Base-by-base conservation (phyloP, 306 rosid species). In the Ormosia semicastrata region DNA sequence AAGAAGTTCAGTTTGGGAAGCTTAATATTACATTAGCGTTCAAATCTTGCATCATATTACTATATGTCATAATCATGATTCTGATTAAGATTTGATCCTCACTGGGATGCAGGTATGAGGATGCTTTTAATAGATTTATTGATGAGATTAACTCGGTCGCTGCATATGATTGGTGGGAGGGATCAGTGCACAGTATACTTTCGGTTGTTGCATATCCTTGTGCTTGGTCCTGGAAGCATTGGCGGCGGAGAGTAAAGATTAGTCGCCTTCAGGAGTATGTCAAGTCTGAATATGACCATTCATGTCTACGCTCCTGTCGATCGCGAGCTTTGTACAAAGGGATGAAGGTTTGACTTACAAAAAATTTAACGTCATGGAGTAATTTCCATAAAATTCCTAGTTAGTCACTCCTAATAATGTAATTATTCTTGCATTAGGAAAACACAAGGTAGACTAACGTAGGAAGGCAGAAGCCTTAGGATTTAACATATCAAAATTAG, bases 91-190 rank as follows among this genome's bases (percentile, higher is more conserved):
- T 69, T 59, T 80, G 47, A 76, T 69, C 66, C 52, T 43, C 18
- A 80, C 44, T 80, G 85, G 75, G 75, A 60, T 82, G 85, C 92
- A 95, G 98, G 82, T 95, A 95, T 39, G 98, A 95, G 86, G 98
- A 93, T 88, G 95, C 97, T 67, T 95, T 93, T 87, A 95, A 95
- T 87, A 93, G 98, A 86, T 95, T 95, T 77, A 95, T 95, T 44
- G 98, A 95, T 85, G 98, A 90, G 84, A 84, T 95, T 78, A 95
- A 95, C 80, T 95, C 97, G 15, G 98, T 95, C 34, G 89, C 98
- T 77, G 98, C 98, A 53, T 95, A 93, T 88, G 95, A 95, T 86
- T 95, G 98, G 98, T 95, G 98, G 98, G 98, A 95, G 82, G 98
- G 98, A 77, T 95, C 98, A 37, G 97, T 95, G 59, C 94, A 95